Percentiles rank a stretch among this genome's conserved stretches.
Evolutionary conservation across 192 early-diverging fungal species (phyloP).

Genomic region (Gigaspora rosea): DNA sequence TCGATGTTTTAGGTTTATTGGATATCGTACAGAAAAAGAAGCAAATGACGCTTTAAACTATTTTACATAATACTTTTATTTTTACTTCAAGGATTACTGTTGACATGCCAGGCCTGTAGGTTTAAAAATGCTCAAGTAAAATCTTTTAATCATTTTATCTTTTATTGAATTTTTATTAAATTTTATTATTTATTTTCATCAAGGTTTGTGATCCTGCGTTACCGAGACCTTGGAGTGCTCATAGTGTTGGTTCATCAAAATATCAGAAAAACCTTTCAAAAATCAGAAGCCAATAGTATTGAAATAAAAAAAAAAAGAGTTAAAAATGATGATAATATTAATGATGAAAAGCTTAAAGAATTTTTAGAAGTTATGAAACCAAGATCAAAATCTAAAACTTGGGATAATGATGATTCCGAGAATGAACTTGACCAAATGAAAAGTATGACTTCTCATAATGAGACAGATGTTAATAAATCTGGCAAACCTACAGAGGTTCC

Average conservation of each 20-base stretch:
- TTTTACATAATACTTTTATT: constrained; percentile 91
- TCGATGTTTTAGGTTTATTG: constrained; percentile 91
- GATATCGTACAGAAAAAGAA: constrained; percentile 85
- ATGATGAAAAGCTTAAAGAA: constrained; percentile 86
- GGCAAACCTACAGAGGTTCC: constrained; percentile 30
- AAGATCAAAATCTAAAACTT: constrained; percentile 73
- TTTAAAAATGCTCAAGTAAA: not conserved
- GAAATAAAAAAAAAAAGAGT: constrained; percentile 48
- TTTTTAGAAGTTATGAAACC: constrained; percentile 89
- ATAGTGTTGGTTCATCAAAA: constrained; percentile 85
- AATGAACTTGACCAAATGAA: too few relatives aligned
- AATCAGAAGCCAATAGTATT: constrained; percentile 36
- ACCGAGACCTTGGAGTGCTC: constrained; percentile 87
- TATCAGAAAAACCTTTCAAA: constrained; percentile 55
- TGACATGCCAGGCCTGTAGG: constrained; percentile 78
- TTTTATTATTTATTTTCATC: not conserved
- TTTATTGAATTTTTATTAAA: not conserved
- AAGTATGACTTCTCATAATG: not conserved
- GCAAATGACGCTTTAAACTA: constrained; percentile 78
- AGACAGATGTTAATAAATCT: not conserved
- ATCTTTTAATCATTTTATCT: not conserved
- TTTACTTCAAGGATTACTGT: constrained; percentile 89
- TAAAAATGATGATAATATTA: constrained; percentile 52
- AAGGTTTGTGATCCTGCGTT: constrained; percentile 80
- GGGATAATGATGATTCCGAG: constrained; percentile 73